These are phyloP conservation scores for Suillus alpinus DNA, from an alignment of 768 basidiomycete species.

Conservation along the genomic window DNA sequence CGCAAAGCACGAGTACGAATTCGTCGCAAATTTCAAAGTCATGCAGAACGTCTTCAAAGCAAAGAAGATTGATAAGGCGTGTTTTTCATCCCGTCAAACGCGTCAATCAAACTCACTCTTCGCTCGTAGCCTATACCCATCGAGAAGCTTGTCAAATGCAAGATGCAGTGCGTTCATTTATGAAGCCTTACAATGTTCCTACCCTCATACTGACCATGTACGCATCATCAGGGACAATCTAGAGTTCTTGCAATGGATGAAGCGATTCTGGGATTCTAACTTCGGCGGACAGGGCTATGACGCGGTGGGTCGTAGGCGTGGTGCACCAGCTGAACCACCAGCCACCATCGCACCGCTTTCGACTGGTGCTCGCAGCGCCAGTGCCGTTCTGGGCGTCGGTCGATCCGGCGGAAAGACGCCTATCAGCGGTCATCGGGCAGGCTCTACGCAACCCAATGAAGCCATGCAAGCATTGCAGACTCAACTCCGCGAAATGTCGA, in stretches of 20 bases:
- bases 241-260: slow-evolving; percentile 97
- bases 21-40: slow-evolving; percentile 91
- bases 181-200: slow-evolving; percentile 4
- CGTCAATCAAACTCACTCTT: slow-evolving; percentile 6
- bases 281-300: slow-evolving; percentile 88
- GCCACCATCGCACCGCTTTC: slow-evolving; percentile 73
- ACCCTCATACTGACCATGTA: slow-evolving; percentile 13
- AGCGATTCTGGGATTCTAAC: slow-evolving; percentile 93
- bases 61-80: slow-evolving; percentile 92
- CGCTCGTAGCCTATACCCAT: slow-evolving; percentile 83
- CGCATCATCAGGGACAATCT: slow-evolving; percentile 76
- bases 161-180: slow-evolving; percentile 83
- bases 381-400: slow-evolving; percentile 31
- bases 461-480: slow-evolving; percentile 63
- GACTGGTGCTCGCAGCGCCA: slow-evolving; percentile 35
- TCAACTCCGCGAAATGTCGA: slow-evolving; percentile 79
- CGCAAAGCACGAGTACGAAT: slow-evolving; percentile 96
- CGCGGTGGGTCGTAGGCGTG: slow-evolving; percentile 75
- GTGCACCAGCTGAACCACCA: slow-evolving; percentile 71
- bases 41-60: slow-evolving; percentile 89
- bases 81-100: slow-evolving; percentile 14
- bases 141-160: slow-evolving; percentile 94
- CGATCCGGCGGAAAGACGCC: slow-evolving; percentile 74
- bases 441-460: slow-evolving; percentile 65
- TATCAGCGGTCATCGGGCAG: slow-evolving; percentile 62